Base-by-base conservation (phyloP, 805 yeast genomes). In the Lachancea waltii region DNA sequence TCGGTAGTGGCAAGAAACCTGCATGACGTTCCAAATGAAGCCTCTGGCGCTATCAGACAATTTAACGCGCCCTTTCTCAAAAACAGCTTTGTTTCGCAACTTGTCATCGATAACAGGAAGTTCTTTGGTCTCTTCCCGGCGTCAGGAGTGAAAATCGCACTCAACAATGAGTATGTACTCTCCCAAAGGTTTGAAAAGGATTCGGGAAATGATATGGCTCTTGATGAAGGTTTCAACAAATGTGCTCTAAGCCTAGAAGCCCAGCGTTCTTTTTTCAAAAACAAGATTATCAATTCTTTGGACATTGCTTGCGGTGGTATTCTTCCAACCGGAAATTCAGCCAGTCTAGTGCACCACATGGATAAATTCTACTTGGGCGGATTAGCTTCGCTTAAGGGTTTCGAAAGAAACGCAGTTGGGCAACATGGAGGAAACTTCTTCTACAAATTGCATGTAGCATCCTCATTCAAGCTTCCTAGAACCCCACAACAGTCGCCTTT, bases 301-400 rank as follows among this genome's bases (percentile, higher is more conserved):
- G 60, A 67, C 13, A 51, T 66, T 9, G 69, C 70, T 26, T 59
- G 70, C 16, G 94, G 90, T 15, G 62, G 65, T 15, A 65, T 81
- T 35, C 56, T 63, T 43, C 58, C 68, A 33, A 42, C 54, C 4
- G 48, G 45, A 16, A 13, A 31, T 7, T 40, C 45, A 13, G 42
- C 54, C 7, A 48, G 56, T n/a, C 47, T 50, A 3, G 62, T 84
- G 1, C 87, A 81, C 50, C 56, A 78, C 25, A 67, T 77, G 40
- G 96, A 86, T 56, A 69, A 79, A 44, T 84, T 85, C 54, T 80
- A 75, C 54, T 65, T 85, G 35, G 87, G 92, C 11, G 94, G 92
- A 0, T 60, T 72, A 18, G 62, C 69, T 35, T 73, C 77, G 5
- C 69, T 83, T 36, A 68, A 74, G 43, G 90, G 89, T 1, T 81